These are phyloP conservation scores for Phlyctochytrium bullatum DNA, from an alignment of 192 early-diverging fungal genomes.

Conservation along the genomic window DNA sequence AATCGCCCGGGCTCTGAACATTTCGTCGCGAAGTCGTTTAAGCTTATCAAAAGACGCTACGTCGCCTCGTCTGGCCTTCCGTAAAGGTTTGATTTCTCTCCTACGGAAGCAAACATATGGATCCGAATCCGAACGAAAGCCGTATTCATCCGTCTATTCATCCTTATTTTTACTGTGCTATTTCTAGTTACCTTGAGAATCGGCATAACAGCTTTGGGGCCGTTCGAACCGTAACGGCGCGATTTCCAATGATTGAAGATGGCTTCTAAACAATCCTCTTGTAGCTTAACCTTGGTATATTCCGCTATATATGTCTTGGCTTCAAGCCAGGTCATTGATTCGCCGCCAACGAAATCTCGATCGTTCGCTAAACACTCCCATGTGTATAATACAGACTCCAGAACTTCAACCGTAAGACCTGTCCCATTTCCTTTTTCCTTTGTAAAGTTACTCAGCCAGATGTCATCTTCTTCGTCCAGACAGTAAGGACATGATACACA, in stretches of 20 bases:
- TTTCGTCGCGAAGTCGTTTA: constrained; percentile 72
- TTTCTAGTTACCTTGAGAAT: constrained; percentile 47
- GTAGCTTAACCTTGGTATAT: constrained; percentile 28
- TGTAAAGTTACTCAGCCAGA: constrained; percentile 5
- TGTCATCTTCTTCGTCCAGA: constrained; percentile 81
- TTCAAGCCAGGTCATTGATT: neutral
- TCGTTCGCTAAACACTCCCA: constrained; percentile 64
- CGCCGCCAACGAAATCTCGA: constrained; percentile 49
- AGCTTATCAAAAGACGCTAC: constrained; percentile 83
- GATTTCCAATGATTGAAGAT: constrained; percentile 59
- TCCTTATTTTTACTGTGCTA: neutral
- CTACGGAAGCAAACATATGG: constrained; percentile 97
- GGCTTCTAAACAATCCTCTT: constrained; percentile 10
- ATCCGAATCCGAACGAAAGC: constrained; percentile 67
- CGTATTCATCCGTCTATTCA: constrained; percentile 56
- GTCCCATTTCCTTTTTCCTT: constrained; percentile 6
- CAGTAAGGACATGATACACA: constrained; percentile 84
- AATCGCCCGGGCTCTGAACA: constrained; percentile 72
- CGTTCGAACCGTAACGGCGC: constrained; percentile 36
- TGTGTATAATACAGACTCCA: constrained; percentile 77
- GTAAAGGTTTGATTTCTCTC: constrained; percentile 75
- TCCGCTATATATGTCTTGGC: constrained; percentile 1
- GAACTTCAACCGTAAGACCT: constrained; percentile 63
- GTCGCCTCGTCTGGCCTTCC: constrained; percentile 82
- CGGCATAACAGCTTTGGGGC: constrained; percentile 56